These are phyloP conservation scores for Inonotus obliquus DNA, from an alignment of 1,284 basidiomycete genomes.

Conservation along the genomic window DNA sequence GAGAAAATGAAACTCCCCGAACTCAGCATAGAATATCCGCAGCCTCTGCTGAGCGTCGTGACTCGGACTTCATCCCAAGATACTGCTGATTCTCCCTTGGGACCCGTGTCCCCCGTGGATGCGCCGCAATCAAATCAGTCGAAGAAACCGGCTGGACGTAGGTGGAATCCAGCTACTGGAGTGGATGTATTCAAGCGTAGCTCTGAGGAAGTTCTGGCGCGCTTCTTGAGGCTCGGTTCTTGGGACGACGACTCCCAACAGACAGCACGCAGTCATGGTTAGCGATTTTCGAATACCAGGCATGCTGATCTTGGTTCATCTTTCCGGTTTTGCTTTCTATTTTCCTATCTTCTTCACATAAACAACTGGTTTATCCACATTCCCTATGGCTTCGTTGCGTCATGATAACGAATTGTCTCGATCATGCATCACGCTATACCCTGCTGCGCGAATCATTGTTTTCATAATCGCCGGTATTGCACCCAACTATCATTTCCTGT, in stretches of 20 bases:
- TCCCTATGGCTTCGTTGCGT: neutral
- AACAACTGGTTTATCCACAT: neutral
- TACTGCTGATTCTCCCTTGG: conserved; percentile 17
- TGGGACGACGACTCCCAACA: conserved; percentile 42
- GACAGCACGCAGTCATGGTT: neutral
- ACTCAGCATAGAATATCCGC: conserved; percentile 17
- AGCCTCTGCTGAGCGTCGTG: neutral
- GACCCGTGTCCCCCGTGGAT: conserved; percentile 16
- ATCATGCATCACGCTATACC: neutral
- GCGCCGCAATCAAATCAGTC: conserved; percentile 24
- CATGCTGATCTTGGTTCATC: neutral
- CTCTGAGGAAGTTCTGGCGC: conserved; percentile 75
- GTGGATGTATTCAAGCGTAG: conserved; percentile 78
- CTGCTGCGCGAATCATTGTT: neutral
- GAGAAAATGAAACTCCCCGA: conserved; percentile 10
- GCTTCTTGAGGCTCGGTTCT: conserved; percentile 72
- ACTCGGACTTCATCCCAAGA: conserved; percentile 15
- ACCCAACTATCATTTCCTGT: neutral
- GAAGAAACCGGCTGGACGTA: conserved; percentile 40
- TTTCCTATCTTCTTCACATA: neutral
- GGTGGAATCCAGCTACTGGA: conserved; percentile 75
- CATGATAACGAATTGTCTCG: conserved; percentile 1
- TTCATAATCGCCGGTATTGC: neutral
- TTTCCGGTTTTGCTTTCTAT: neutral
- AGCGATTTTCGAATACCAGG: neutral